Conservation (phyloP, 306 rosid species). For the Casuarina equisetifolia region DNA sequence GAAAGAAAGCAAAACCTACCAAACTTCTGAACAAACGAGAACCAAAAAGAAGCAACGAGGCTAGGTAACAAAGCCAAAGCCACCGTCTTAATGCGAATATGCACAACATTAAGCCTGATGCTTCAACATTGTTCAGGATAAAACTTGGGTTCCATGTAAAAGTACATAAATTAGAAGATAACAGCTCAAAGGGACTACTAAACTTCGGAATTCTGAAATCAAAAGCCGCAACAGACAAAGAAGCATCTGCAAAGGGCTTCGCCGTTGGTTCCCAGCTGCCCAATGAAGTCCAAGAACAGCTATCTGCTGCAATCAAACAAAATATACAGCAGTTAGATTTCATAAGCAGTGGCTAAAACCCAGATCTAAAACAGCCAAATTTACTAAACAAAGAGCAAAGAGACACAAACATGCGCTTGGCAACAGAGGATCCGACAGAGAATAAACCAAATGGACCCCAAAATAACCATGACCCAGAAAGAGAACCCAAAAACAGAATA, state of each 20-base stretch:
- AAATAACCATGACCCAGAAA: slow-evolving; percentile 1
- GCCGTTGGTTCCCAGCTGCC: slow-evolving; percentile 38
- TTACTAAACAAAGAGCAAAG: background rate
- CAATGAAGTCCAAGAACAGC: slow-evolving; percentile 24
- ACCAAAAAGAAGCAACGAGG: slow-evolving; percentile 26
- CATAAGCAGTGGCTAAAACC: slow-evolving; percentile 31
- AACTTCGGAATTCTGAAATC: slow-evolving; percentile 36
- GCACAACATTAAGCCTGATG: slow-evolving; percentile 31
- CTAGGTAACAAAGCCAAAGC: slow-evolving; percentile 28
- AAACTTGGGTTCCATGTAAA: slow-evolving; percentile 40
- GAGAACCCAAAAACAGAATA: background rate
- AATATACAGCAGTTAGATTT: slow-evolving; percentile 36
- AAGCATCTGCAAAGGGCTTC: slow-evolving; percentile 31
- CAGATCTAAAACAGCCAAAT: slow-evolving; percentile 49
- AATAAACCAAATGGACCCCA: background rate
- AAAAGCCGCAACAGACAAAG: slow-evolving; percentile 27
- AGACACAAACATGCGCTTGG: slow-evolving; percentile 13
- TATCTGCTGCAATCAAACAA: too few relatives aligned
- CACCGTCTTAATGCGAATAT: slow-evolving; percentile 28
- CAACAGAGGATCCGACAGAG: slow-evolving; percentile 12
- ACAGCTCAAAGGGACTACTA: slow-evolving; percentile 27
- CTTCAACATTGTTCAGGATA: slow-evolving; percentile 26
- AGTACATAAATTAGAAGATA: slow-evolving; percentile 22
- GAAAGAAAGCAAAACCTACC: slow-evolving; percentile 39
- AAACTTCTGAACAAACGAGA: slow-evolving; percentile 22